A percentile compares a stretch with the other conserved stretches of the same genome.
Conservation (phyloP, 805 yeast genomes). For the Zygosaccharomyces bisporus region DNA sequence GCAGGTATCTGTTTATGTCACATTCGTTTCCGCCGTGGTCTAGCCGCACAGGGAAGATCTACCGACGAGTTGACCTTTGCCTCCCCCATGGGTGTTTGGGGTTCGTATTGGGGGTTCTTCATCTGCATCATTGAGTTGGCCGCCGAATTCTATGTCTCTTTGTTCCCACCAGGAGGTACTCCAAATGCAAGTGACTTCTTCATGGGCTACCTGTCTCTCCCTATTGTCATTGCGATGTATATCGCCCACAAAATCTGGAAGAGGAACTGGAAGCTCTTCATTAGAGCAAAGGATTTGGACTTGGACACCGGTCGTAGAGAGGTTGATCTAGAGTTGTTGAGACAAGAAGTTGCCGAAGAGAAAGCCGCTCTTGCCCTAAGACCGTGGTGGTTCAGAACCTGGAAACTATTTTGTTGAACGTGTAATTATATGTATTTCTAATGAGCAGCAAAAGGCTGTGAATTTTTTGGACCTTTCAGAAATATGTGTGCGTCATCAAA, state of each 20-base stretch:
- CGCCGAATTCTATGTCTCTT: conserved; percentile 81
- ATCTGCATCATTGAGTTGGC: conserved; percentile 58
- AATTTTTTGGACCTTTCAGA: not conserved
- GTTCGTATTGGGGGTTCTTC: conserved; percentile 58
- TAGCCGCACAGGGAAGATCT: conserved; percentile 62
- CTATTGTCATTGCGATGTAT: conserved; percentile 56
- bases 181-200: conserved; percentile 61
- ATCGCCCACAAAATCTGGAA: conserved; percentile 55
- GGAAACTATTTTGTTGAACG: conserved; percentile 46
- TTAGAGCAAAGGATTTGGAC: conserved; percentile 51
- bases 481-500: not conserved
- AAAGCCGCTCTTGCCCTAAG: conserved; percentile 40
- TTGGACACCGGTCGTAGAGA: conserved; percentile 62
- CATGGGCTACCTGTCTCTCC: conserved; percentile 59
- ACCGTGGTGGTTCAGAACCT: conserved; percentile 46
- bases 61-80: conserved; percentile 63
- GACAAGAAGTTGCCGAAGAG: conserved; percentile 52
- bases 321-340: conserved; percentile 49
- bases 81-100: conserved; percentile 64
- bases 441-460: not conserved
- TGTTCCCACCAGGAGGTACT: conserved; percentile 57
- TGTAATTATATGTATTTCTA: conserved; percentile 4
- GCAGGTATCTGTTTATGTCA: conserved; percentile 56
- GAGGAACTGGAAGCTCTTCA: conserved; percentile 39
- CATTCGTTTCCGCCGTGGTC: conserved; percentile 60